Evolutionary conservation across 2,329 filamentous ascomycete genomes (phyloP).

Genomic region (Sporothrix humicola): DNA sequence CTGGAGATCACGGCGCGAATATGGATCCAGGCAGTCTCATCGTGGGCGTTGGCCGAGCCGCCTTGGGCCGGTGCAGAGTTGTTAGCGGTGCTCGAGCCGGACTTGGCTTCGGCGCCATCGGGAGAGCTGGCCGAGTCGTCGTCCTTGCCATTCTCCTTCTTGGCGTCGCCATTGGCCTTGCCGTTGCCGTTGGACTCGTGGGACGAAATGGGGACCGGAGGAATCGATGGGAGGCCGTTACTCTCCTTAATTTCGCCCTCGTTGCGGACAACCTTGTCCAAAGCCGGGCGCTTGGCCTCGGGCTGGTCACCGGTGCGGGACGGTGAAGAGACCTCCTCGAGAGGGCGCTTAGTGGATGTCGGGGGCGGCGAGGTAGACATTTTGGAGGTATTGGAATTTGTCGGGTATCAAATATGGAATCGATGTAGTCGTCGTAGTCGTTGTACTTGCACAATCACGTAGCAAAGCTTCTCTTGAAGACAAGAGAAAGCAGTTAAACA

Average conservation of each 20-base stretch:
- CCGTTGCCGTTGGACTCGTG: constrained; percentile 58
- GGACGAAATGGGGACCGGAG: constrained; percentile 46
- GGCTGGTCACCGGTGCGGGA: constrained; percentile 90
- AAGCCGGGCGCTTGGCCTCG: constrained; percentile 92
- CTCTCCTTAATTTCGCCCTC: constrained; percentile 60
- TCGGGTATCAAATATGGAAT: constrained; percentile 43
- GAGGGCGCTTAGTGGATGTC: constrained; percentile 83
- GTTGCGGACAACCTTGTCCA: constrained; percentile 86
- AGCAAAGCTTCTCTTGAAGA: constrained; percentile 10
- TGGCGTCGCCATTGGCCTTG: constrained; percentile 53
- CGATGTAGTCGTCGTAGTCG: constrained; percentile 40
- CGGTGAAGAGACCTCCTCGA: constrained; percentile 96
- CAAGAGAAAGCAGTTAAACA: constrained; percentile 42
- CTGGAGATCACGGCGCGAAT: constrained; percentile 97
- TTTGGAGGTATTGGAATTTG: constrained; percentile 35
- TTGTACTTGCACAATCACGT: constrained; percentile 26
- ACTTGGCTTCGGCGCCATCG: constrained; percentile 65
- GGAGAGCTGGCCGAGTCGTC: constrained; percentile 70
- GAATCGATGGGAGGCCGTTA: constrained; percentile 44
- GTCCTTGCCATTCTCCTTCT: constrained; percentile 62
- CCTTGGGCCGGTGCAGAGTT: constrained; percentile 50
- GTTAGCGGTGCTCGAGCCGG: constrained; percentile 50
- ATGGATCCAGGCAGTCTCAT: constrained; percentile 96
- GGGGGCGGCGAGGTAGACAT: constrained; percentile 76
- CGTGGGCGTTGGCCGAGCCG: constrained; percentile 66